Base-by-base conservation (phyloP, 1,139 yeast species). In the Pichia kudriavzevii region DNA sequence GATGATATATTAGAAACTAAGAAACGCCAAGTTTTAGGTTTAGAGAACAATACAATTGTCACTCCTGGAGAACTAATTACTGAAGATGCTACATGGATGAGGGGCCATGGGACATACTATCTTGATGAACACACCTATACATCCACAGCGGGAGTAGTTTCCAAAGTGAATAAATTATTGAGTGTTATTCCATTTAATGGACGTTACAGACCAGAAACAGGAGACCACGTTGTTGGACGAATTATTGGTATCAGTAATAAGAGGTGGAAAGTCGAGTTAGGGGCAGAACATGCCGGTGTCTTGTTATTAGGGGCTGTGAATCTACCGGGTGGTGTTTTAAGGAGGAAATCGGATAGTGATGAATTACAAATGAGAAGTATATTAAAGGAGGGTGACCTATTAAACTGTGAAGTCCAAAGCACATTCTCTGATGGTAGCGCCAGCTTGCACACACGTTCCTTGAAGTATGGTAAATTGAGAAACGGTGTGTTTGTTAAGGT, bases 41-140 rank as follows among this genome's bases (percentile, higher is more conserved):
- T 34, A 7, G 36, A 37, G 11, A 24, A 31, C 19, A 33, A 31
- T 22, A 39, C 40, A 17, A 47, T 79, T 10, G 95, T 91, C 13
- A 85, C 96, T 1, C 99, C 99, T 0, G 99, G 99, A n/a, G 97
- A 93, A 55, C 63, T 88, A 38, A 84, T 93, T 13, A 91, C 98
- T 0, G 94, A 83, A 49, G 98, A 93, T 53, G 87, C 95, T 7
- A 72, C 81, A 5, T 91, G 97, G 96, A 93, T 93, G 98, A 75
- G 94, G 56, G 99, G 98, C 22, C 99, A 93, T 56, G 98, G 98
- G 3, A 93, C 98, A 0, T 91, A 85, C 56, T 76, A 80, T 44
- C 63, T 79, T 27, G 73, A 73, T 23, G 75, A 72, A 39, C 66
- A 71, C 48, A 87, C 96, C 1, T 87, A 75, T 55, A 81, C 95